Conservation (phyloP, 106 monocot species). For the Apostasia shenzhenica region DNA sequence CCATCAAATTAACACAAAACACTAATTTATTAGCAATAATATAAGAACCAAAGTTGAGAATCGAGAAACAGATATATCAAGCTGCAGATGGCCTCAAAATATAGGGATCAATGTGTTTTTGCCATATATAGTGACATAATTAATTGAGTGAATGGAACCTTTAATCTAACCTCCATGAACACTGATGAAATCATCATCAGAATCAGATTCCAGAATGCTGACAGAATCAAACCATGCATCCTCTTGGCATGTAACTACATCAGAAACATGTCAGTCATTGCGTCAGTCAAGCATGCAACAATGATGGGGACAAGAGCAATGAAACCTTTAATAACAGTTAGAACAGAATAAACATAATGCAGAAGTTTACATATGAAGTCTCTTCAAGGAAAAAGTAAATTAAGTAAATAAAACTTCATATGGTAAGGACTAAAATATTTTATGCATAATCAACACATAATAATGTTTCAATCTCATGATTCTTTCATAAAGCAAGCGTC, state of each 20-base stretch:
- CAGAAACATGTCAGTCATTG: not conserved
- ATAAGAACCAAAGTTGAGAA: not conserved
- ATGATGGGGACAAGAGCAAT: not conserved
- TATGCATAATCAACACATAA: too few species aligned
- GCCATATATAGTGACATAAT: too few species aligned
- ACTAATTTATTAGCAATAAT: not conserved
- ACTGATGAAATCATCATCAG: slow-evolving; percentile 67
- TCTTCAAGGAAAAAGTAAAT: too few species aligned
- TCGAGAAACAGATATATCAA: not conserved
- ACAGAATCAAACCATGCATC: slow-evolving; percentile 74
- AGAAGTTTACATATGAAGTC: too few species aligned
- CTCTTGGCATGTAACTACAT: slow-evolving; percentile 56
- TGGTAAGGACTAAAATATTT: too few species aligned
- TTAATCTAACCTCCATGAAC: slow-evolving; percentile 43
- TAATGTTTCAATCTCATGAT: too few species aligned
- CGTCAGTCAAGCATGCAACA: not conserved
- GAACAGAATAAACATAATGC: too few species aligned
- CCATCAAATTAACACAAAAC: too few species aligned
- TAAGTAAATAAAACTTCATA: too few species aligned
- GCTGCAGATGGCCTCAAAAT: not conserved
- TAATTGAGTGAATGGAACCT: not conserved
- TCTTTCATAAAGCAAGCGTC: too few species aligned
- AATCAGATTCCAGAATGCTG: slow-evolving; percentile 70
- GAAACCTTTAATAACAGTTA: too few species aligned
- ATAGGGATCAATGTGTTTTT: not conserved